Evolutionary conservation across 371 early-diverging fungal genomes (phyloP).

Genomic region (Saksenaea oblongispora): DNA sequence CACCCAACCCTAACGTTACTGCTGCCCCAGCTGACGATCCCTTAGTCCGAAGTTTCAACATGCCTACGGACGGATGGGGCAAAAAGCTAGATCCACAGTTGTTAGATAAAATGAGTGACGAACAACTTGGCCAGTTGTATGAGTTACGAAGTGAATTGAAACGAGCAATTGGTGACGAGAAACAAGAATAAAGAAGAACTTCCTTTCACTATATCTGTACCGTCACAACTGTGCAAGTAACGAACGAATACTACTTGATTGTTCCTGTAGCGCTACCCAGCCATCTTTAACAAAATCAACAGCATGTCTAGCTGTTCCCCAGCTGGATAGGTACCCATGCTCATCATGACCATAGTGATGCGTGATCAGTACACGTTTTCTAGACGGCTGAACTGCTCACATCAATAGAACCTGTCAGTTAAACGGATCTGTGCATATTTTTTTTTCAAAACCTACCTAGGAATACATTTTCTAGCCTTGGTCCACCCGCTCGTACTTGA

Average conservation of each 20-base stretch:
- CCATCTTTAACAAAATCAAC: slow-evolving; percentile 47
- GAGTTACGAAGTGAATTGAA: slow-evolving; percentile 63
- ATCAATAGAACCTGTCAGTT: background rate
- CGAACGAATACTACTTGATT: slow-evolving; percentile 10
- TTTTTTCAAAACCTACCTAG: background rate
- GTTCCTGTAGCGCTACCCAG: slow-evolving; percentile 10
- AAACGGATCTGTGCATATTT: too few species aligned
- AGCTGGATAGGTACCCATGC: slow-evolving; percentile 68
- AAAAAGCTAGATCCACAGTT: slow-evolving; percentile 49
- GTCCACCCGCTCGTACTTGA: slow-evolving; percentile 62
- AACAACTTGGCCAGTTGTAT: slow-evolving; percentile 69
- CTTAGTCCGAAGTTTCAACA: slow-evolving; percentile 35
- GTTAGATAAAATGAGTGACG: slow-evolving; percentile 65
- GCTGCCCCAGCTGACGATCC: slow-evolving; percentile 34
- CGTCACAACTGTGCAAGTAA: slow-evolving; percentile 4
- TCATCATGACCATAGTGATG: slow-evolving; percentile 79
- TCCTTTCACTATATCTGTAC: background rate
- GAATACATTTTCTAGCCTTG: slow-evolving; percentile 64
- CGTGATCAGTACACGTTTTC: slow-evolving; percentile 49
- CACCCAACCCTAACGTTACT: slow-evolving; percentile 21
- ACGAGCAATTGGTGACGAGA: slow-evolving; percentile 37
- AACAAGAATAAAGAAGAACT: slow-evolving; percentile 2
- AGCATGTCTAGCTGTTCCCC: slow-evolving; percentile 65
- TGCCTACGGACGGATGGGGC: slow-evolving; percentile 45
- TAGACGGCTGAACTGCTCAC: slow-evolving; percentile 24